Conservation (phyloP, 2,329 filamentous ascomycete genomes). For the Ophiocordyceps camponoti-rufipedis region DNA sequence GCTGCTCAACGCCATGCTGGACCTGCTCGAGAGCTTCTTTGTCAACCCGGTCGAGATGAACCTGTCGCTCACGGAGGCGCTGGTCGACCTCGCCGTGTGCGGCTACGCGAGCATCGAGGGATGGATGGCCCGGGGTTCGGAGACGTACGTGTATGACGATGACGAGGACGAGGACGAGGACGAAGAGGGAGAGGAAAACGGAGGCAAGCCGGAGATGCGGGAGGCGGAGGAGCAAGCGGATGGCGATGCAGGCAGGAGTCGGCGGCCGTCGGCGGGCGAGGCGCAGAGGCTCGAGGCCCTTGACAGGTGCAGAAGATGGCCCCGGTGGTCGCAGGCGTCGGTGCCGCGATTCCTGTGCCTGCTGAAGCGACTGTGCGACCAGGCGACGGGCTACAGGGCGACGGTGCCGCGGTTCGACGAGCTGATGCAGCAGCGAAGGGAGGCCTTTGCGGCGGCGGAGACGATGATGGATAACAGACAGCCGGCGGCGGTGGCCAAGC, state of each 20-base stretch:
- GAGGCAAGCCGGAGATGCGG: neutral
- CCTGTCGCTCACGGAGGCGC: slow-evolving; percentile 64
- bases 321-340: slow-evolving; percentile 30
- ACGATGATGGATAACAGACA: slow-evolving; percentile 20
- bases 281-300: slow-evolving; percentile 24
- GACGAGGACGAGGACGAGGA: slow-evolving; percentile 11
- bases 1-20: slow-evolving; percentile 45
- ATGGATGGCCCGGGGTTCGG: slow-evolving; percentile 68
- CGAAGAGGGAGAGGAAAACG: neutral
- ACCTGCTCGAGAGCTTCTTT: slow-evolving; percentile 65
- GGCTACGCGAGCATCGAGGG: slow-evolving; percentile 71
- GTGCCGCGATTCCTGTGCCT: slow-evolving; percentile 36
- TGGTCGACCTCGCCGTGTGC: slow-evolving; percentile 70
- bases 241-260: slow-evolving; percentile 1
- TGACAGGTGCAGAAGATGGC: slow-evolving; percentile 31
- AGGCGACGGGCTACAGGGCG: slow-evolving; percentile 42
- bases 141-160: slow-evolving; percentile 33
- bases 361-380: slow-evolving; percentile 40
- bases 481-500: slow-evolving; percentile 10
- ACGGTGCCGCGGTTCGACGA: slow-evolving; percentile 57
- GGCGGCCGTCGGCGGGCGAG: slow-evolving; percentile 5
- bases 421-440: slow-evolving; percentile 45
- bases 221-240: neutral
- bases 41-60: slow-evolving; percentile 86
- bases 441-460: slow-evolving; percentile 44